Base-by-base conservation (phyloP, 2,329 filamentous ascomycete species). In the Plectosphaerella plurivora region DNA sequence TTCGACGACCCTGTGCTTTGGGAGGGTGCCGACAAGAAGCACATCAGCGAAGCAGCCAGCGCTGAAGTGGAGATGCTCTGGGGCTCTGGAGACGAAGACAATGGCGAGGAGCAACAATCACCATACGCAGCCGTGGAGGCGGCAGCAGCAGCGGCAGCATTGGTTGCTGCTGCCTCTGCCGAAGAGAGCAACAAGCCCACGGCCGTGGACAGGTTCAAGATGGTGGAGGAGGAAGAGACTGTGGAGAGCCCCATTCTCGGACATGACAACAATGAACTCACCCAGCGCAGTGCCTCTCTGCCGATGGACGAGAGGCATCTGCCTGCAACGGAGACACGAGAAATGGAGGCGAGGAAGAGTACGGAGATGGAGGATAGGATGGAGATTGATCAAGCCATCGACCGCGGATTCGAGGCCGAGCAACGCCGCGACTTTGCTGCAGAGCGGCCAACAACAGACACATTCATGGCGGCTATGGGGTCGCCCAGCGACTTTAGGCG, bases 1-100 rank as follows among this genome's bases (percentile, higher is more conserved):
- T 73, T 76, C 60, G 71, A 78, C 55, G 71, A 76, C 57, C 63
- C 71, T 49, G 63, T 67, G 15, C 60, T 75, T 24, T 74, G 73
- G 73, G 72, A 78, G 59, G 70, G 69, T 22, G 66, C 68, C 12
- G 70, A 76, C 45, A 68, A 67, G 54, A 73, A 67, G 54, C 55
- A 56, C 8, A 37, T 69, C 15, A 37, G 48, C 33, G 52, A 57
- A 37, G 58, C 52, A 33, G 52, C 39, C 59, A 54, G 41, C 49
- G 59, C 39, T 49, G 62, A 63, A 36, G 57, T 63, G 50, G 66
- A 65, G 49, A 63, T 61, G 28, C 71, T 68, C 45, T 68, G 64
- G 68, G 66, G 65, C 46, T 60, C 48, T 11, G 41, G 51, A 36
- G 49, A 47, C n/a, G 41, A 54, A 20, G 52, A 53, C 11, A 60